Evolutionary conservation across 306 rosid genomes (phyloP), one percentile per base, ranked within the genome.

Genomic region (Oemleria cerasiformis): DNA sequence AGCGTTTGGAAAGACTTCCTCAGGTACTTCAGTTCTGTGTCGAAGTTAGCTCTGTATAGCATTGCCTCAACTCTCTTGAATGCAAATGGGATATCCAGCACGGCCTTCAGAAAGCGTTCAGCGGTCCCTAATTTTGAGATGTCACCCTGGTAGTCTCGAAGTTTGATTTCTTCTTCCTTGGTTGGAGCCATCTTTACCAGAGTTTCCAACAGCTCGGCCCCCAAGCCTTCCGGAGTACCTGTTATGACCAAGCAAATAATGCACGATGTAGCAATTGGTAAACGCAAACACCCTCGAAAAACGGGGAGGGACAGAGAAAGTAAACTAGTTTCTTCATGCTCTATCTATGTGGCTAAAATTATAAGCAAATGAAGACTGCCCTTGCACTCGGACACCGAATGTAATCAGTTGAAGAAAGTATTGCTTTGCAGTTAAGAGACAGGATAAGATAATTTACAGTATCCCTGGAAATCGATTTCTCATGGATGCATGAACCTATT

Each of bases 161-260:
- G 92, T 74, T 91, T 94, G 67, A 91, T 91, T 85, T 94, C 99
- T 78, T 94, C 99, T 79, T 94, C 99, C 80, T 94, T 94, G 47
- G 99, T 94, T 43, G 99, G 99, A 72, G 99, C 97, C 99, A 94
- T 94, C 89, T 94, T 94, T 55, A 94, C 97, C 17, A 94, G 88
- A 42, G 97, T 94, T 85, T 94, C 99, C 86, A 94, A 81, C 78
- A 94, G 92, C 86, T 94, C 99, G 13, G 90, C 61, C 17, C 96
- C 97, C 82, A 94, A 88, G 70, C 92, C 92, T 86, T 94, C 97
- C 5, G 95, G 92, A 80, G 86, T 91, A 61, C 99, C 99, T 94
- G 76, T 85, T 79, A 51, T 65, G 47, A 63, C 34, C 57, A 71
- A 77, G 66, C 68, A 67, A 30, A 79, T 55, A 44, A 59, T 66